Evolutionary conservation across 345 rosid species (phyloP).

Genomic region (Zanthoxylum bungeanum): DNA sequence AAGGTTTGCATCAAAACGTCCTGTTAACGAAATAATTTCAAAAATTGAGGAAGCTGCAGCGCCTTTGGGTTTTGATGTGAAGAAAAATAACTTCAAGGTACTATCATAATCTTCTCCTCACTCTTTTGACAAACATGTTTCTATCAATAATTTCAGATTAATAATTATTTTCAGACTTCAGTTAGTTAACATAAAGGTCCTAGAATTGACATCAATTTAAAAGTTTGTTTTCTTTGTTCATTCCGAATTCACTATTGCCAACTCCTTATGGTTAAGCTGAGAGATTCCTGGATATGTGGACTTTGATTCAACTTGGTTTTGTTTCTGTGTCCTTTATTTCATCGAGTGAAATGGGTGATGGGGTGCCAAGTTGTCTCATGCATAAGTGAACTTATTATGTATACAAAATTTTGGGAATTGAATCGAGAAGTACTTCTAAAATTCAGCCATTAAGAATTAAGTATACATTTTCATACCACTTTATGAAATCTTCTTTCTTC

Average conservation of each 20-base stretch:
- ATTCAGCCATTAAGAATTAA: not conserved
- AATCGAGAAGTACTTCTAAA: not conserved
- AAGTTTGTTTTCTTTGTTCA: not conserved
- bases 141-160: not conserved
- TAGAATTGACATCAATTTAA: not conserved
- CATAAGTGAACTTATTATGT: not conserved
- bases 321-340: not conserved
- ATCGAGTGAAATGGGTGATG: not conserved
- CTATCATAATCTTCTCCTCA: not conserved
- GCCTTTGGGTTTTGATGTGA: conserved; percentile 92
- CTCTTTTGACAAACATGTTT: not conserved
- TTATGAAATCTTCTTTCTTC: conserved; percentile 1
- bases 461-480: conserved; percentile 1
- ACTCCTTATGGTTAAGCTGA: not conserved
- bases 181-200: not conserved
- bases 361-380: not conserved
- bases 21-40: conserved; percentile 86
- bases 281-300: not conserved
- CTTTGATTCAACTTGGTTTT: conserved; percentile 8
- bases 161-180: not conserved
- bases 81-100: conserved; percentile 94
- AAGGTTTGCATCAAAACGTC: conserved; percentile 77
- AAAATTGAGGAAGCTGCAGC: conserved; percentile 82
- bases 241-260: not conserved
- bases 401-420: not conserved